Evolutionary conservation across 164 flowering plant species (phyloP).

Genomic region (Cinnamomum micranthum): DNA sequence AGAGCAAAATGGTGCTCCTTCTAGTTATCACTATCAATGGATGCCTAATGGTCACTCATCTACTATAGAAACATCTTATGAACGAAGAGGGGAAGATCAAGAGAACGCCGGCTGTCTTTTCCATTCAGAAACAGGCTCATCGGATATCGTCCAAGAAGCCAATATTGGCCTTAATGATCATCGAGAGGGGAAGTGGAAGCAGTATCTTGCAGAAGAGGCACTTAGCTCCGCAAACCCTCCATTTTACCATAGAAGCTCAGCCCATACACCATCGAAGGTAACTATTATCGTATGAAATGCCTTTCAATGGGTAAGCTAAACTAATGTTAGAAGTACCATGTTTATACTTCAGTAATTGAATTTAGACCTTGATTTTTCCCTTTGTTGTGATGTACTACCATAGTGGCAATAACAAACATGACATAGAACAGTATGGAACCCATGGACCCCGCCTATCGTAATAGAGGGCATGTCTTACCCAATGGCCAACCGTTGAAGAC

Average conservation of each 20-base stretch:
- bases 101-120: slow-evolving; percentile 35
- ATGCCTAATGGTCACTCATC: slow-evolving; percentile 39
- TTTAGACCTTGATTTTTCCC: too few species aligned
- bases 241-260: slow-evolving; percentile 26
- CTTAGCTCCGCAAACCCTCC: slow-evolving; percentile 33
- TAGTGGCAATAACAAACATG: too few species aligned
- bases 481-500: too few species aligned
- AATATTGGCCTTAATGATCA: slow-evolving; percentile 12
- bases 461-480: too few species aligned
- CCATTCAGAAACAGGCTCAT: slow-evolving; percentile 29
- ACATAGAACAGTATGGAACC: too few species aligned
- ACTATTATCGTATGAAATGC: neutral
- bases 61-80: slow-evolving; percentile 38
- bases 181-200: slow-evolving; percentile 56
- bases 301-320: neutral
- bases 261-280: slow-evolving; percentile 60
- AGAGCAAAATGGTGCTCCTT: slow-evolving; percentile 5
- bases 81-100: slow-evolving; percentile 39
- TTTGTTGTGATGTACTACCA: too few species aligned
- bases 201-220: slow-evolving; percentile 54
- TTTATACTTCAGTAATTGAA: neutral
- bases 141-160: slow-evolving; percentile 20
- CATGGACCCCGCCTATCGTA: too few species aligned
- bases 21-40: slow-evolving; percentile 16
- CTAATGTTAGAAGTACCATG: neutral